Percentiles rank a stretch among this genome's conserved stretches.
Evolutionary conservation across 768 basidiomycete species (phyloP).

Genomic region (Suillus americanus): DNA sequence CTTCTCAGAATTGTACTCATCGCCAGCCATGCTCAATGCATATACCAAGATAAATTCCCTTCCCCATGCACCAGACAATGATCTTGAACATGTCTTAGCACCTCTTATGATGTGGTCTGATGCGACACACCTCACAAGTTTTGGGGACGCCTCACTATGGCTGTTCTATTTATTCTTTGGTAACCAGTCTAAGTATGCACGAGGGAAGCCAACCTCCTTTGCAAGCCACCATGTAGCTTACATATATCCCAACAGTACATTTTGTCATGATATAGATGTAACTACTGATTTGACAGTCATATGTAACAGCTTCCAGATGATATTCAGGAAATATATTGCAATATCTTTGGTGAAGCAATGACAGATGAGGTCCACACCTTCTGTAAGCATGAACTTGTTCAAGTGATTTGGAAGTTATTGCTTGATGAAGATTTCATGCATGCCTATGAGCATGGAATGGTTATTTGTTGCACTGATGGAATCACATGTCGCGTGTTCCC

Average conservation of each 20-base stretch:
- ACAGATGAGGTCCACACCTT: conserved; percentile 9
- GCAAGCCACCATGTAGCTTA: conserved; percentile 16
- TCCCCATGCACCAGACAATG: conserved; percentile 11
- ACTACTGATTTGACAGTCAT: neutral
- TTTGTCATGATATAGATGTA: too few relatives aligned
- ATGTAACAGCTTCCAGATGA: too few relatives aligned
- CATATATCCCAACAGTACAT: too few relatives aligned
- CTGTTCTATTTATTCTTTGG: conserved; percentile 16
- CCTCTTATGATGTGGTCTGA: conserved; percentile 25
- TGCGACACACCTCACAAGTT: conserved; percentile 22
- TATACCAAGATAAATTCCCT: conserved; percentile 11
- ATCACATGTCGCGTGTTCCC: conserved; percentile 17
- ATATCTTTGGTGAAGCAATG: neutral
- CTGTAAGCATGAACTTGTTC: conserved; percentile 18
- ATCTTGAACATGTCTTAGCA: conserved; percentile 16
- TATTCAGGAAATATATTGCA: too few relatives aligned
- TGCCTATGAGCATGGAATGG: conserved; percentile 22
- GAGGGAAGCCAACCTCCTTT: conserved; percentile 9
- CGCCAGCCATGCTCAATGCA: neutral
- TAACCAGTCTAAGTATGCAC: conserved; percentile 17
- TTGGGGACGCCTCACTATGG: conserved; percentile 15
- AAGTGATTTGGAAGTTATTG: conserved; percentile 18
- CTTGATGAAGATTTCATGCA: conserved; percentile 23
- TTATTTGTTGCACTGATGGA: conserved; percentile 16
- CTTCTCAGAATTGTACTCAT: conserved; percentile 3